Conservation (phyloP, 306 rosid species). For the Casuarina cunninghamiana region DNA sequence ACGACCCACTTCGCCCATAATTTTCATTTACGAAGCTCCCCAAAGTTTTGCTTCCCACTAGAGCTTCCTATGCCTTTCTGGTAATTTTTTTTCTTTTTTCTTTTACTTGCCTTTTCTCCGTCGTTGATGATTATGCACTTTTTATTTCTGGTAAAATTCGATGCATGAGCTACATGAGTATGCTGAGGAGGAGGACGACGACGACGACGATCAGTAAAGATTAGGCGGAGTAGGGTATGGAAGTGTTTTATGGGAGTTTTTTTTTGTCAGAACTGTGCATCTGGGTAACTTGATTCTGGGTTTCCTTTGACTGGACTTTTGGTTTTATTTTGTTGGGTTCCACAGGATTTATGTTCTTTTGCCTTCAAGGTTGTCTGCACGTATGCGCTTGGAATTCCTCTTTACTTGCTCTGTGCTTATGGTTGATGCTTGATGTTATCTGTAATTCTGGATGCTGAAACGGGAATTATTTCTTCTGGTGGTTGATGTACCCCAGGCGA, state of each 20-base stretch:
- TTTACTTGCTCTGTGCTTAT: not conserved
- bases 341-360: not conserved
- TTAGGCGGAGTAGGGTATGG: not conserved
- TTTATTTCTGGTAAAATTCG: conserved; percentile 23
- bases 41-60: conserved; percentile 33
- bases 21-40: conserved; percentile 14
- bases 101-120: not conserved
- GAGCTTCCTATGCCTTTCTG: conserved; percentile 12
- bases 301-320: not conserved
- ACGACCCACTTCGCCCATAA: conserved; percentile 19
- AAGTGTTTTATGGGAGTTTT: not conserved
- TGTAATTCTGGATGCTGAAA: not conserved
- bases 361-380: not conserved
- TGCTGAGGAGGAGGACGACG: not conserved
- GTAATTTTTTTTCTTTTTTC: conserved; percentile 18
- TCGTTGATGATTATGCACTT: conserved; percentile 18
- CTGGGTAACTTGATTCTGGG: conserved; percentile 18
- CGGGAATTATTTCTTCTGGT: not conserved
- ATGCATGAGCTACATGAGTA: not conserved
- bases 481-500: not conserved
- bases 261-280: conserved; percentile 1
- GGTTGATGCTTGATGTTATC: not conserved
- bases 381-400: not conserved
- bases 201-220: not conserved
- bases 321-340: conserved; percentile 1